Evolutionary conservation across 192 early-diverging fungal genomes (phyloP).

Genomic region (Backusella westeae): DNA sequence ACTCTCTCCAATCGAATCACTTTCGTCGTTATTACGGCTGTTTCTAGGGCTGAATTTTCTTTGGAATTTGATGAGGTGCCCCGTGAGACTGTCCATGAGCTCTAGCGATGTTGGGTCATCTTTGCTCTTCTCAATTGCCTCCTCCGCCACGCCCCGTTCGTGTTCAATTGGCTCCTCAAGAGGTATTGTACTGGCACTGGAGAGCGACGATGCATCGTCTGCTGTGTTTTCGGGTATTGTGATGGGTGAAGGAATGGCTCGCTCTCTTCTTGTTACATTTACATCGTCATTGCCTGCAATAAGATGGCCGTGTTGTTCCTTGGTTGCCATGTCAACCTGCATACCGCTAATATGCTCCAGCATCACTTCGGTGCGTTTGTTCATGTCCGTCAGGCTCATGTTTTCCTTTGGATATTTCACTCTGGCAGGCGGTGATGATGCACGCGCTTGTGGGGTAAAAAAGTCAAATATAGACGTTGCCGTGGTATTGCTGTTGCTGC

Average conservation of each 20-base stretch:
- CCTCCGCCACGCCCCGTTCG: constrained; percentile 8
- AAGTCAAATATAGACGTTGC: neutral
- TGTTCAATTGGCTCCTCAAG: constrained; percentile 15
- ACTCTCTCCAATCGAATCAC: neutral
- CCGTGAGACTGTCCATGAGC: constrained; percentile 52
- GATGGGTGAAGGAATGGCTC: constrained; percentile 3
- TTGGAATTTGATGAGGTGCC: constrained; percentile 53
- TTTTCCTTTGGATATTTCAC: constrained; percentile 47
- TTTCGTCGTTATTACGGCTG: neutral
- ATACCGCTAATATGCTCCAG: constrained; percentile 55
- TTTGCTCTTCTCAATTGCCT: neutral
- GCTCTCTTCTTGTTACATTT: neutral
- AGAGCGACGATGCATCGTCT: constrained; percentile 21
- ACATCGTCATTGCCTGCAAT: constrained; percentile 1
- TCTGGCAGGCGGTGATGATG: constrained; percentile 40
- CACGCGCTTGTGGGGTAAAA: neutral
- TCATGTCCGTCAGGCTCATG: constrained; percentile 63
- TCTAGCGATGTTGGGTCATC: constrained; percentile 36
- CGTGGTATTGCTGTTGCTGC: neutral
- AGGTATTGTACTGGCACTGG: constrained; percentile 34
- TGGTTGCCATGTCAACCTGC: constrained; percentile 44
- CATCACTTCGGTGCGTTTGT: constrained; percentile 59
- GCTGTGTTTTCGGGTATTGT: neutral
- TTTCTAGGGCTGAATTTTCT: constrained; percentile 34
- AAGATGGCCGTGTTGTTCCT: neutral